Evolutionary conservation across 371 early-diverging fungal genomes (phyloP), one percentile per base, ranked within the genome.

Genomic region (Mortierella sp.): DNA sequence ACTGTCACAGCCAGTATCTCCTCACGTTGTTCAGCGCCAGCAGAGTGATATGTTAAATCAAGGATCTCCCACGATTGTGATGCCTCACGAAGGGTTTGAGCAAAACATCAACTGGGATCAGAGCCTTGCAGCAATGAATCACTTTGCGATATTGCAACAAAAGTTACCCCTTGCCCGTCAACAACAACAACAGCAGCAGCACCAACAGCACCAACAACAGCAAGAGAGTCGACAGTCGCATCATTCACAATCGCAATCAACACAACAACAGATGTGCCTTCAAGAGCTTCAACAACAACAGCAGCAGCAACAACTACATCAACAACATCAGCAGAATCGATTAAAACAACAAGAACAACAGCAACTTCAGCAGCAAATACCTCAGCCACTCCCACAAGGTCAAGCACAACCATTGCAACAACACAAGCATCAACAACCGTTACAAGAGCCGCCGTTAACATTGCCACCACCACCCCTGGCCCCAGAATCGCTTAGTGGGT

Each of bases 201-300:
- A 24, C 1, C 79, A 76, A 11, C 63, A 41, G 12, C 56, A 44
- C 32, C 56, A 71, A 51, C 74, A 73, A 74, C 79, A 70, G 29
- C 58, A 56, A 56, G 65, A 38, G 16, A 7, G 21, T 8, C 65
- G 38, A 21, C 35, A 6, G 1, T 38, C 8, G 65, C 65, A 21
- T 1, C 65, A 65, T 38, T 2, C 7, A 2, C 68, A 68, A 38
- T 18, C 14, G 0, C 75, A 74, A 24, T 49, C 10, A 16, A 24
- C 18, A 3, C 14, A 54, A 4, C 71, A 75, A 27, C 56, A 32
- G 16, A 60, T 65, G 32, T 43, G n/a, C 4, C 79, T 74, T 63
- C 79, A 79, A 44, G 8, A 24, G 10, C 56, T n/a, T 14, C 65
- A 44, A 74, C 51, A 49, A 4, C 51, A 49, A 18, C 51, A 58